These are phyloP conservation scores for Anthostomella pinea DNA, from an alignment of 2,329 filamentous ascomycete genomes.

Conservation along the genomic window DNA sequence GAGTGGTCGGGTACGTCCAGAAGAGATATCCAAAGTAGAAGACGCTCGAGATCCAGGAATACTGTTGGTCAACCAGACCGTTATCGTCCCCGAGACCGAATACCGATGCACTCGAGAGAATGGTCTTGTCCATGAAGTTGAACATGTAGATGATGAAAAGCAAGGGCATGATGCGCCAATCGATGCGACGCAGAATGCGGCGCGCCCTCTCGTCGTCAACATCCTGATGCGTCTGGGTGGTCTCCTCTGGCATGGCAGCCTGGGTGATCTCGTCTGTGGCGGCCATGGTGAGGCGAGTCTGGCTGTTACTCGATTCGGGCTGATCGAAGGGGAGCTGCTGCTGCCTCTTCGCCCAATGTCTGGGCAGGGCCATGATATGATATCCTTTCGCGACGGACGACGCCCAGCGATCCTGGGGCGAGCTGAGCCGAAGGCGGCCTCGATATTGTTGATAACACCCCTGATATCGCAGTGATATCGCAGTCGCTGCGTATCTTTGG, in stretches of 20 bases:
- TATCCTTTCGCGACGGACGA: too few species aligned
- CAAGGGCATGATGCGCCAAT: constrained; percentile 52
- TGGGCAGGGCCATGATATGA: too few species aligned
- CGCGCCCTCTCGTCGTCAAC: constrained; percentile 15
- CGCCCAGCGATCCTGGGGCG: too few species aligned
- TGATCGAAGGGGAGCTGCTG: too few species aligned
- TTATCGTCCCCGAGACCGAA: constrained; percentile 53
- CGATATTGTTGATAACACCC: too few species aligned
- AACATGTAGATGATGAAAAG: constrained; percentile 57
- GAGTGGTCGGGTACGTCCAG: constrained; percentile 48
- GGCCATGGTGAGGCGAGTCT: constrained; percentile 3
- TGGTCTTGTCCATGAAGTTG: constrained; percentile 62
- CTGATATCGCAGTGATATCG: too few species aligned
- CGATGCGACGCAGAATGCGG: constrained; percentile 53
- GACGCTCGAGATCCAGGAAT: constrained; percentile 44
- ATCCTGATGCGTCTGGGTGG: neutral
- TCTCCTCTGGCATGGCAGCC: neutral
- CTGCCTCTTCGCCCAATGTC: too few species aligned
- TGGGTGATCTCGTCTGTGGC: neutral
- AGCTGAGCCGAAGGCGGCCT: too few species aligned
- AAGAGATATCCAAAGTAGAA: constrained; percentile 50
- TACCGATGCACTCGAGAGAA: constrained; percentile 53
- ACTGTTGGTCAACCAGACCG: constrained; percentile 41
- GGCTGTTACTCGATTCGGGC: constrained; percentile 9
- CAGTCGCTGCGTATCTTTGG: too few species aligned